Base-by-base conservation (phyloP, 1,139 yeast species). In the Protomyces pachydermus region DNA sequence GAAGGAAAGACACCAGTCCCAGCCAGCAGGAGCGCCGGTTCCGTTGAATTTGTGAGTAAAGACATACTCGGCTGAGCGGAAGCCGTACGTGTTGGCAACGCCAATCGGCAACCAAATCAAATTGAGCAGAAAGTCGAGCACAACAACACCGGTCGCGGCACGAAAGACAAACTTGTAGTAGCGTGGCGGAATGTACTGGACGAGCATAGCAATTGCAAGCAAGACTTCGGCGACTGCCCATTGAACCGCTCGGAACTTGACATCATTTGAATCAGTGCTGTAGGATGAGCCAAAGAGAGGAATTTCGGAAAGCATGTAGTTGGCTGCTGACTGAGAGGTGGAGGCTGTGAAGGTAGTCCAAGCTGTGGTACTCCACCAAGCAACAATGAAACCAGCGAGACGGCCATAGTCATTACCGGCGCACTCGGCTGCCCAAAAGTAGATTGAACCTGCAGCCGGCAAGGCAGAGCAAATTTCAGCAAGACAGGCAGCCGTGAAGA, bases 31-130 rank as follows among this genome's bases (percentile, higher is more conserved):
- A 14, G 70, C 86, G 51, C 90, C 90, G 25, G 90, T 85, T 16
- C 57, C 52, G 73, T 86, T 86, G 65, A 80, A 78, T 68, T 84
- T 85, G 14, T 82, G 79, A 10, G 79, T 81, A 72, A 86, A 86
- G 12, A 85, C 90, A 72, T 84, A 86, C 60, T 77, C 72, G 1
- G 89, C 81, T 37, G 76, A 74, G 71, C 83, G 84, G 74, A 71
- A 71, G 6, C 73, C 73, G 62, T 71, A 70, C 4, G 70, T 67
- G 54, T 67, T 61, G 51, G 68, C 65, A 12, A 71, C 73, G 25
- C 72, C 73, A 51, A 71, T 70, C 10, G 73, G 73, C 46, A 71
- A 66, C 73, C 73, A 71, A 42, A 71, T 68, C 34, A 71, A 34
- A 63, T 71, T 71, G 58, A 71, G 67, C 32, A 71, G 34, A 42